Conservation (phyloP, 2,329 filamentous ascomycete species). For the Cytospora piceicola region DNA sequence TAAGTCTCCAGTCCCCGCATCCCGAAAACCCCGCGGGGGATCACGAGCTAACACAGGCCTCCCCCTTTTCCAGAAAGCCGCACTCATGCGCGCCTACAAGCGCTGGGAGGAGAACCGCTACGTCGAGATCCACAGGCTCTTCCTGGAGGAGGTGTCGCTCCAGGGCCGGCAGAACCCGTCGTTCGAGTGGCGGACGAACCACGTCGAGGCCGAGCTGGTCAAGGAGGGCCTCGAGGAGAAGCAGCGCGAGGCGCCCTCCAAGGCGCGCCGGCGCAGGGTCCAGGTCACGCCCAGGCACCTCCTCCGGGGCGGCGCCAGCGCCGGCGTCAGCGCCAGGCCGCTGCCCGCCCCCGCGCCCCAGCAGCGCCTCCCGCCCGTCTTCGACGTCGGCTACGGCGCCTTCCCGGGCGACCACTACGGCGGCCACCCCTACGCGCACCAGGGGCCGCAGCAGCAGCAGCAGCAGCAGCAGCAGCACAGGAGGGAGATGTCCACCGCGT, state of each 20-base stretch:
- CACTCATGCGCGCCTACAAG: constrained; percentile 27
- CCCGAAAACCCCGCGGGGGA: not conserved
- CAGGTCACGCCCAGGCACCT: constrained; percentile 25
- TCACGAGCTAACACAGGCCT: not conserved
- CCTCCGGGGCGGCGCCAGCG: constrained; percentile 10
- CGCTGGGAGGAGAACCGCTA: constrained; percentile 27
- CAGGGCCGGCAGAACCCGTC: constrained; percentile 51
- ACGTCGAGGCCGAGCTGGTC: constrained; percentile 56
- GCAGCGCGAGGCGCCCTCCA: constrained; percentile 45
- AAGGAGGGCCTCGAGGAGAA: constrained; percentile 52
- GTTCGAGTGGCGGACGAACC: constrained; percentile 53
- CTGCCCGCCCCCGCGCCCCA: constrained; percentile 4
- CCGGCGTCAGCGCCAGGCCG: not conserved
- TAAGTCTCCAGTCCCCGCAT: constrained; percentile 41
- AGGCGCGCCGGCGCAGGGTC: constrained; percentile 47
- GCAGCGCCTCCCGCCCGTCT: constrained; percentile 24
- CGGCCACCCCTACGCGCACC: constrained; percentile 19
- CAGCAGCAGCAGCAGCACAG: constrained; percentile 4
- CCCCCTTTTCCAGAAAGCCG: constrained; percentile 14
- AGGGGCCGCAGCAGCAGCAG: not conserved
- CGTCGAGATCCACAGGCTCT: constrained; percentile 39
- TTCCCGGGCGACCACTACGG: constrained; percentile 16
- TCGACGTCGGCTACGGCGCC: constrained; percentile 2
- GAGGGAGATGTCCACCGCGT: constrained; percentile 10
- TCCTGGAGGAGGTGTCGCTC: constrained; percentile 52